Evolutionary conservation across 73 alveolate genomes (phyloP), one percentile per base, ranked within the genome.

Genomic region (Paramecium bursaria): DNA sequence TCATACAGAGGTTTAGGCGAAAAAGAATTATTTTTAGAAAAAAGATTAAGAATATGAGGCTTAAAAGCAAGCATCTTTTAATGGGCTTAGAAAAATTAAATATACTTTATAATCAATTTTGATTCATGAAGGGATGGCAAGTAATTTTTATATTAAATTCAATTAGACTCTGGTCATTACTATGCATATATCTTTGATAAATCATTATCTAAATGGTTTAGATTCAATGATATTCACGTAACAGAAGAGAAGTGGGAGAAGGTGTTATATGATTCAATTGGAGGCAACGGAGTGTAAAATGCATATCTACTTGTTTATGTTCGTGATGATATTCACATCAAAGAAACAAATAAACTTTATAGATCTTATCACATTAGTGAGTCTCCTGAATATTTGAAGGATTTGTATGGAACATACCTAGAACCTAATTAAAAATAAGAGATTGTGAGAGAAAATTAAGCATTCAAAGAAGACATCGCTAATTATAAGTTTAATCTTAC

Each of bases 111-210:
- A 94, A 76, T 86, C 96, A 13, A 93, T 97, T 33, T 80, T 97
- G 9, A 85, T 97, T 30, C 99, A 97, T 77, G 94, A 91, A 42
- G 99, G 99, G 23, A 86, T 49, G 74, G 97, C 98, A 35, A 33
- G 82, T 67, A 67, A 11, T 13, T 39, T n/a, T 9, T 35, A 39
- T 3, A 33, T 15, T 35, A 3, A 33, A 29, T 7, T 7, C n/a
- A 1, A 25, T 26, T 26, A 67, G 98, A 93, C 39, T 44, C 92
- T 19, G 99, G 99, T 0, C 99, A 97, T 91, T 97, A 97, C 87
- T 97, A 94, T 73, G 86, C 99, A 15, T 97, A 54, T 75, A 97
- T 97, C 27, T 77, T 85, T 14, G 99, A 97, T 86, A 90, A 90
- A 52, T 74, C 85, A 51, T 85, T 74, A 15, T 53, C 87, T 10